Base-by-base conservation (phyloP, 2,329 filamentous ascomycete species). In the Trichoderma oligosporum region DNA sequence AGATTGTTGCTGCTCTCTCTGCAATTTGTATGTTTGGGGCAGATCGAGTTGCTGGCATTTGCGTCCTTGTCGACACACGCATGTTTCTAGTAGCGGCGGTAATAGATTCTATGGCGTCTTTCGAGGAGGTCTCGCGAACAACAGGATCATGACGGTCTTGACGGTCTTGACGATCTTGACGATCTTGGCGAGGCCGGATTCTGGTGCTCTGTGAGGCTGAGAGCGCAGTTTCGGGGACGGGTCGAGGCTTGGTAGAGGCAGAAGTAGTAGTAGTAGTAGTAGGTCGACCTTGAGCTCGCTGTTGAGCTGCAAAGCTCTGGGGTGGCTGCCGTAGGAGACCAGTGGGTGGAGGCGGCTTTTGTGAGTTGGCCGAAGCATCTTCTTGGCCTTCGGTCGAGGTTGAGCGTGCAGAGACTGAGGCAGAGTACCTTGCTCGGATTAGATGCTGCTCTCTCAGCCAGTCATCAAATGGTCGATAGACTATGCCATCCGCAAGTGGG, bases 251-350 rank as follows among this genome's bases (percentile, higher is more conserved):
- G 14, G 65, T 53, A 14, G 64, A 47, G n/a, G 62, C 47, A 14
- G 65, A 42, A 18, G 65, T 60, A 4, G 68, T 59, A 5, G 62
- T 49, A 14, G 65, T 41, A 18, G 65, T 60, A 4, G 68, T 59
- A 5, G 81, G 77, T 57, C 76, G 77, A 62, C 76, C 76, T 60
- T 84, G 82, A 22, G 82, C 81, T 62, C 84, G 74, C 63, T 87
- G 84, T 62, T 87, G 84, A 3, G 84, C 84, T 11, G 84, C 84
- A 68, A 86, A 87, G 66, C 84, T 87, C 66, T 86, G 83, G 8
- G 82, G 82, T 2, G 78, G 81, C 33, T 77, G 79, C 33, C 78
- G 75, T 20, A 84, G 67, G 4, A 83, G 69, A 4, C 75, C 76
- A 0, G 74, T 69, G 0, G 74, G 71, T 1, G 51, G 46, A 39